Conservation (phyloP, 2,329 filamentous ascomycete species). For the Colletotrichum salicis region DNA sequence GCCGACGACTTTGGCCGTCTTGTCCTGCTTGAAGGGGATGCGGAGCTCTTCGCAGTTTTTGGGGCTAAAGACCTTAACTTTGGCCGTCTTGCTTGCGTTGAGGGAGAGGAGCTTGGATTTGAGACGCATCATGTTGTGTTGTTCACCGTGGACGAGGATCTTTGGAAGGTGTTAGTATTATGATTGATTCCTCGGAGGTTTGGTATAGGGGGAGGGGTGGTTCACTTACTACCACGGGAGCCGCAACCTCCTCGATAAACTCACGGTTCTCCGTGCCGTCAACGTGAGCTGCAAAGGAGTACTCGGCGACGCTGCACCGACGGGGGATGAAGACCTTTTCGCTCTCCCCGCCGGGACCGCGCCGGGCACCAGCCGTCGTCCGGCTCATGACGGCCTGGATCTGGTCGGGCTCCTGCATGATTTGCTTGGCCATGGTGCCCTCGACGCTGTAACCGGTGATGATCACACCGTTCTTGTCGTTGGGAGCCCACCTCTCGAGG, state of each 20-base stretch:
- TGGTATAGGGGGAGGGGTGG: not conserved
- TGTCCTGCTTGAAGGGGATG: conserved; percentile 95
- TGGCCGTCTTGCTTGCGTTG: conserved; percentile 81
- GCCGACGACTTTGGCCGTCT: conserved; percentile 94
- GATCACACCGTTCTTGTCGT: conserved; percentile 96
- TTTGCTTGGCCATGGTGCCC: conserved; percentile 96
- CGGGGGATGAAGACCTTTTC: conserved; percentile 92
- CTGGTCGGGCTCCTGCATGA: conserved; percentile 93
- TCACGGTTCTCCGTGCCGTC: conserved; percentile 95
- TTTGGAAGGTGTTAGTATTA: conserved; percentile 54
- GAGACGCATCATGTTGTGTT: conserved; percentile 97
- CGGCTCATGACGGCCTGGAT: conserved; percentile 94
- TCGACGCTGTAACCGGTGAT: conserved; percentile 99
- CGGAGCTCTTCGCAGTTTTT: conserved; percentile 94
- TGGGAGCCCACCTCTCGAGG: conserved; percentile 94
- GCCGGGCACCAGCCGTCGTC: conserved; percentile 70
- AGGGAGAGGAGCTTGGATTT: conserved; percentile 95
- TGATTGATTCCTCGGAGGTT: not conserved
- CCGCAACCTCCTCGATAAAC: conserved; percentile 93
- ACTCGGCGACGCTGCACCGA: conserved; percentile 92
- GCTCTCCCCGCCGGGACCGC: conserved; percentile 74
- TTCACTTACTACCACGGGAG: conserved; percentile 86
- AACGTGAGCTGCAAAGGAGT: conserved; percentile 95
- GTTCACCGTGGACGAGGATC: conserved; percentile 97
- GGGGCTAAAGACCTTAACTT: conserved; percentile 92